Evolutionary conservation across 768 basidiomycete species (phyloP).

Genomic region (Hypholoma sublateritium): DNA sequence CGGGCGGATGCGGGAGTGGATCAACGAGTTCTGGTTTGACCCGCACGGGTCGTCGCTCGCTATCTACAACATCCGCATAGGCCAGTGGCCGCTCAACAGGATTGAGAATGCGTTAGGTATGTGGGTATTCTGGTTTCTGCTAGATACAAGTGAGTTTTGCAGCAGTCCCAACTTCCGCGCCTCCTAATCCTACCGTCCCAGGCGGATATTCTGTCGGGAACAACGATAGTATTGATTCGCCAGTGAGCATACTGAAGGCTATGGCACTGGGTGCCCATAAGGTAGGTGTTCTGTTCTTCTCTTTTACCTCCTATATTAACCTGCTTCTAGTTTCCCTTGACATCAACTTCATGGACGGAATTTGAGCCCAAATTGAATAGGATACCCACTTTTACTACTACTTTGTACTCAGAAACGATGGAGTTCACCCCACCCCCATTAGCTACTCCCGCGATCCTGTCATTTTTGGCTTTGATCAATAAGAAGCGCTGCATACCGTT

Average conservation of each 20-base stretch:
- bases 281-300: slow-evolving; percentile 25
- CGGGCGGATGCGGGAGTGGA: slow-evolving; percentile 61
- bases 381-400: slow-evolving; percentile 20
- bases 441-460: slow-evolving; percentile 70
- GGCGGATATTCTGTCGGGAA: slow-evolving; percentile 44
- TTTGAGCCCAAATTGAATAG: slow-evolving; percentile 39
- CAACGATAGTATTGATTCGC: slow-evolving; percentile 40
- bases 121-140: slow-evolving; percentile 80
- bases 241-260: slow-evolving; percentile 52
- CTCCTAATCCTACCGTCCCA: slow-evolving; percentile 22
- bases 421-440: slow-evolving; percentile 58
- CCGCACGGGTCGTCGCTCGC: slow-evolving; percentile 55
- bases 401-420: slow-evolving; percentile 46
- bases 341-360: slow-evolving; percentile 56
- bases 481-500: slow-evolving; percentile 33
- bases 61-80: slow-evolving; percentile 35
- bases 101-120: slow-evolving; percentile 59
- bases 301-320: slow-evolving; percentile 9
- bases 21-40: slow-evolving; percentile 68
- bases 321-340: slow-evolving; percentile 56
- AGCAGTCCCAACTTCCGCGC: background rate
- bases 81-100: slow-evolving; percentile 58
- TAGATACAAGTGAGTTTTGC: slow-evolving; percentile 51
- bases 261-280: slow-evolving; percentile 69
- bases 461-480: slow-evolving; percentile 59